phyloP scores from a whole-genome alignment of 1,139 yeast species.

The Protomyces lactucae-debilis region DNA sequence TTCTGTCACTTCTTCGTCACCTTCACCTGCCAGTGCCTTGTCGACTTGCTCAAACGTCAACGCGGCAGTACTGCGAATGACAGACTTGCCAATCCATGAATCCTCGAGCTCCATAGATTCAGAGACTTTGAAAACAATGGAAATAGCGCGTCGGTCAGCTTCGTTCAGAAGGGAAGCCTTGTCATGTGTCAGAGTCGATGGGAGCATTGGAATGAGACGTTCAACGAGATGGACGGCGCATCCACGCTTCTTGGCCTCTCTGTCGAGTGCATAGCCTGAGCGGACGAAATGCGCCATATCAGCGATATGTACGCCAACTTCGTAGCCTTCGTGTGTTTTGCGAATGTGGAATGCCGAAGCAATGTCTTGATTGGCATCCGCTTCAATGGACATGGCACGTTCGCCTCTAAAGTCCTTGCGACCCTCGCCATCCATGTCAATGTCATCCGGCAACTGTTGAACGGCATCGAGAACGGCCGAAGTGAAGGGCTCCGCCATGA shows the following conservation, averaged over 20 bases:
- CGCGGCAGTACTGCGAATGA: slow-evolving; percentile 54
- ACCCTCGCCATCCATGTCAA: slow-evolving; percentile 35
- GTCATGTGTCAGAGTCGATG: slow-evolving; percentile 54
- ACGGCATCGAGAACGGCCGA: slow-evolving; percentile 45
- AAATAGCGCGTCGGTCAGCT: slow-evolving; percentile 61
- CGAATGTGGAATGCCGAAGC: slow-evolving; percentile 40
- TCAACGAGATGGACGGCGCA: slow-evolving; percentile 90
- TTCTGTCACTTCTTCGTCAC: slow-evolving; percentile 14
- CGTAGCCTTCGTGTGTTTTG: slow-evolving; percentile 24
- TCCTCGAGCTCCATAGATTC: slow-evolving; percentile 67
- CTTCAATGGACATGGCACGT: slow-evolving; percentile 54
- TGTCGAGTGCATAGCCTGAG: slow-evolving; percentile 71
- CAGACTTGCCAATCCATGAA: slow-evolving; percentile 71
- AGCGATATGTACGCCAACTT: slow-evolving; percentile 70
- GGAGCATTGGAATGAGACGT: slow-evolving; percentile 62
- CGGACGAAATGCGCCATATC: slow-evolving; percentile 70
- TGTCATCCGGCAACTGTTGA: slow-evolving; percentile 37
- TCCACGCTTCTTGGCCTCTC: slow-evolving; percentile 86
- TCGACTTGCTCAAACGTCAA: slow-evolving; percentile 38
- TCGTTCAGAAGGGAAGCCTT: slow-evolving; percentile 60
- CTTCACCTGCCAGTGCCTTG: slow-evolving; percentile 37
- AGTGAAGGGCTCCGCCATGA: slow-evolving; percentile 76
- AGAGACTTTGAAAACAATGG: slow-evolving; percentile 78
- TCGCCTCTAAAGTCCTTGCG: slow-evolving; percentile 61
- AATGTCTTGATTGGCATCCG: slow-evolving; percentile 42